These are phyloP conservation scores for Pythium sp. DNA, from an alignment of 352 stramenopile genomes.

Conservation along the genomic window DNA sequence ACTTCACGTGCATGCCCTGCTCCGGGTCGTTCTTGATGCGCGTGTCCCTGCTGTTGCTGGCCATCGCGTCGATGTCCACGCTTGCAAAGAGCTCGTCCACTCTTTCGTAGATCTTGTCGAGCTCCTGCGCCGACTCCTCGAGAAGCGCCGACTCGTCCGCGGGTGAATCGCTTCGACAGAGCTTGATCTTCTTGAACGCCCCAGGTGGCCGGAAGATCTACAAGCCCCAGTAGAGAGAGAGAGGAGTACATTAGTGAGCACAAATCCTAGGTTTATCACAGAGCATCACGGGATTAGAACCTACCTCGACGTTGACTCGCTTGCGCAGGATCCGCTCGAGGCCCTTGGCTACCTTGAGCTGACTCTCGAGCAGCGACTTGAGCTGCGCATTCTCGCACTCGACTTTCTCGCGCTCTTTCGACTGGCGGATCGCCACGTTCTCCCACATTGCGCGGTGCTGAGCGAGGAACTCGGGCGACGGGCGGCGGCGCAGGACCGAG, in stretches of 20 bases:
- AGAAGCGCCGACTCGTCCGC: neutral
- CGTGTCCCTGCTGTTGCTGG: neutral
- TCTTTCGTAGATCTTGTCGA: neutral
- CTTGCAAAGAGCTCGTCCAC: neutral
- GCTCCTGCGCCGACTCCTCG: neutral
- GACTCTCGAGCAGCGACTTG: conserved; percentile 41
- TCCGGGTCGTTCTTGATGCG: neutral
- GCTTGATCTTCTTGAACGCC: conserved; percentile 6
- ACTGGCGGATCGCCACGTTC: conserved; percentile 39
- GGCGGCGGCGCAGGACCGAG: neutral
- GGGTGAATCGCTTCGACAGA: neutral
- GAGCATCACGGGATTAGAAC: too few relatives aligned
- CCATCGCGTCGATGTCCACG: neutral
- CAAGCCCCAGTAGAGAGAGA: neutral
- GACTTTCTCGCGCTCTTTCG: conserved; percentile 31
- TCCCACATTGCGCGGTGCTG: conserved; percentile 29
- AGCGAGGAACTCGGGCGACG: neutral
- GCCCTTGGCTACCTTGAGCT: conserved; percentile 46
- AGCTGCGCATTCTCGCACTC: conserved; percentile 50
- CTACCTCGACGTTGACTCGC: conserved; percentile 7
- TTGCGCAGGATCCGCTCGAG: conserved; percentile 37
- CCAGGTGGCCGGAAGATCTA: neutral
- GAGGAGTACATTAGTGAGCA: neutral
- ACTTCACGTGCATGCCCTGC: neutral
- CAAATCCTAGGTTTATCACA: neutral